Evolutionary conservation across 1,284 basidiomycete species (phyloP), one percentile per base, ranked within the genome.

Genomic region (Hemileia vastatrix): DNA sequence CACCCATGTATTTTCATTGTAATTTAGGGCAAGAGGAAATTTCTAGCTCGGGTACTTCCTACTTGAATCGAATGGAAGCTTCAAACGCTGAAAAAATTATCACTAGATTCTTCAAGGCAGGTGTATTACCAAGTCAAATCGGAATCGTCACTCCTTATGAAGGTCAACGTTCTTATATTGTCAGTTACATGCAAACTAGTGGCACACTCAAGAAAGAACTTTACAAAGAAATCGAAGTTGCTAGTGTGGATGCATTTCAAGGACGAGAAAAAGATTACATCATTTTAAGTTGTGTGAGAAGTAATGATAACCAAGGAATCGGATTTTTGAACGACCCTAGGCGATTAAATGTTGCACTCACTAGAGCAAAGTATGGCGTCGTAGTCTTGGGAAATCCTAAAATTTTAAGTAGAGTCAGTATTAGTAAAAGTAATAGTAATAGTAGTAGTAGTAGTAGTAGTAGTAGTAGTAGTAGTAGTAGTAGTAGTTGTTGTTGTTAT

Each of bases 1-100:
- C 90, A 5, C 95, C 95, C 18, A 98, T 98, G 94, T 95, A 97
- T 81, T 99, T 98, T 81, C 96, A 97, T 78, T 93, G 97, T 81
- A 98, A 98, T 74, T 78, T 98, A 51, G 95, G 95, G 0, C 95
- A 97, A 70, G 95, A 99, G 76, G 95, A 99, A 77, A 98, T 99
- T 67, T 97, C 93, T 23, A 91, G 89, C 62, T 94, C 90, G 74
- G 95, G 95, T 53, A 99, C 95, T 0, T 97, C 94, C 6, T 98
- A 96, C 83, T 81, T 99, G 70, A 98, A 99, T 77, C 89, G 94
- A 73, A 98, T 94, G 33, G 95, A 99, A 76, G 94, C 95, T 1
- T 92, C 90, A 40, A 97, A 97, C 70, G 95, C 98, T 40, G 95
- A 99, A 78, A 98, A 98, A 83, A 96, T 98, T 70, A 92, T 98